A percentile compares a stretch with the other conserved stretches of the same genome.
Conservation (phyloP, 1,139 yeast genomes). For the Geotrichum candidum region DNA sequence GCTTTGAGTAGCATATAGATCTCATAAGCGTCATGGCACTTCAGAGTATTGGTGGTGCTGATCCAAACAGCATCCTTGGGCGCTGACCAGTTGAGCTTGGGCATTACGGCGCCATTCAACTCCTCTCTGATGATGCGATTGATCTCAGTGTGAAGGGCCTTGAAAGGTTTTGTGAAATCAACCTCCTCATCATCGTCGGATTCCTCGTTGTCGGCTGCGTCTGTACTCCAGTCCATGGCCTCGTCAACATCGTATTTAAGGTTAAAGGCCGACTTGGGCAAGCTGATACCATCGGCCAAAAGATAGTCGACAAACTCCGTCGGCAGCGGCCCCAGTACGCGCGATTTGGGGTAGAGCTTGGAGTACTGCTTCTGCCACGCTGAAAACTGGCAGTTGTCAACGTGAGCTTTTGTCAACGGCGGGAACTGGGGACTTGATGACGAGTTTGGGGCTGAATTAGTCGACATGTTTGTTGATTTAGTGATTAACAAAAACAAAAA, state of each 20-base stretch:
- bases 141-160: slow-evolving; percentile 53
- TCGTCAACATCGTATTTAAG: slow-evolving; percentile 24
- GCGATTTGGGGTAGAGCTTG: slow-evolving; percentile 46
- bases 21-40: slow-evolving; percentile 65
- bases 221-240: slow-evolving; percentile 27
- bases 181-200: slow-evolving; percentile 40
- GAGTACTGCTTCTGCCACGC: slow-evolving; percentile 61
- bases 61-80: slow-evolving; percentile 96
- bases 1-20: slow-evolving; percentile 74
- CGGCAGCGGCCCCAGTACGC: slow-evolving; percentile 62
- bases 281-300: slow-evolving; percentile 64
- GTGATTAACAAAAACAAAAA: background rate
- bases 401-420: slow-evolving; percentile 34
- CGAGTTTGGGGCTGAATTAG: background rate
- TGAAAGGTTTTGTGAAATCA: slow-evolving; percentile 56
- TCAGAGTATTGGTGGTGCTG: slow-evolving; percentile 65
- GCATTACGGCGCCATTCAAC: slow-evolving; percentile 59
- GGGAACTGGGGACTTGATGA: slow-evolving; percentile 1
- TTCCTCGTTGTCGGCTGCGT: slow-evolving; percentile 53
- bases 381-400: slow-evolving; percentile 65
- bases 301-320: slow-evolving; percentile 61
- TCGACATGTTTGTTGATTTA: background rate
- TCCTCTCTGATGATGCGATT: slow-evolving; percentile 36
- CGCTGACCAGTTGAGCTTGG: slow-evolving; percentile 94
- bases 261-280: slow-evolving; percentile 41